A percentile compares a stretch with the other conserved stretches of the same genome.
These are phyloP conservation scores for Wickerhamomyces chambardii DNA, from an alignment of 805 yeast species.

Conservation along the genomic window DNA sequence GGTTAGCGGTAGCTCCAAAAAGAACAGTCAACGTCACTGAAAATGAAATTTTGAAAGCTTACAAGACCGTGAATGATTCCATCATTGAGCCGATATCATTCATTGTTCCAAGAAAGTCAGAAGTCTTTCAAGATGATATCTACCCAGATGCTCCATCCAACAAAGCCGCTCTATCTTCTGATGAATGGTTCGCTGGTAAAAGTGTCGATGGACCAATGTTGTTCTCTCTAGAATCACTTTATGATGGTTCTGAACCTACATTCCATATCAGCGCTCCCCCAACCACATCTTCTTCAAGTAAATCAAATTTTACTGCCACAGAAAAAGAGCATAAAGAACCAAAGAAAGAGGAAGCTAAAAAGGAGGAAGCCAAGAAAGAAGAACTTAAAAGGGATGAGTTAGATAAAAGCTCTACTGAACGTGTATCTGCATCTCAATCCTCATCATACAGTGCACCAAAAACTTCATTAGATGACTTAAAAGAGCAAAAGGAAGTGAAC, in stretches of 20 bases:
- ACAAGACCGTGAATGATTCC: constrained; percentile 81
- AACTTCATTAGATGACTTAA: constrained; percentile 36
- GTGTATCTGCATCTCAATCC: constrained; percentile 11
- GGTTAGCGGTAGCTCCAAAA: constrained; percentile 87
- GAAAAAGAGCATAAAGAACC: constrained; percentile 2
- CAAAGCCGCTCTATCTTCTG: constrained; percentile 69
- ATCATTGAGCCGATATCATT: constrained; percentile 87
- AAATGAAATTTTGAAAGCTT: constrained; percentile 76
- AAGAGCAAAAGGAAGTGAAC: constrained; percentile 38
- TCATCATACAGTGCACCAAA: constrained; percentile 25
- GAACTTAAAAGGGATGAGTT: not conserved
- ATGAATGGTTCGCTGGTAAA: constrained; percentile 76
- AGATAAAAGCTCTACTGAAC: too few relatives aligned
- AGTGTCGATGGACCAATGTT: constrained; percentile 76
- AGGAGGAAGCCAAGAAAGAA: constrained; percentile 7
- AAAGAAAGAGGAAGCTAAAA: too few relatives aligned
- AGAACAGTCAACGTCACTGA: constrained; percentile 68
- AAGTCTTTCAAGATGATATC: constrained; percentile 85
- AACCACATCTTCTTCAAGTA: constrained; percentile 18
- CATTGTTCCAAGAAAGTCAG: constrained; percentile 89
- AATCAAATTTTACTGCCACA: too few relatives aligned
- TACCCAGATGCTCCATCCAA: constrained; percentile 86
- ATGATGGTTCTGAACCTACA: constrained; percentile 61
- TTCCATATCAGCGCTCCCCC: constrained; percentile 32
- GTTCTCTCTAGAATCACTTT: constrained; percentile 65